Conservation (phyloP, 1,284 basidiomycete species). For the Tilletia setariae region DNA sequence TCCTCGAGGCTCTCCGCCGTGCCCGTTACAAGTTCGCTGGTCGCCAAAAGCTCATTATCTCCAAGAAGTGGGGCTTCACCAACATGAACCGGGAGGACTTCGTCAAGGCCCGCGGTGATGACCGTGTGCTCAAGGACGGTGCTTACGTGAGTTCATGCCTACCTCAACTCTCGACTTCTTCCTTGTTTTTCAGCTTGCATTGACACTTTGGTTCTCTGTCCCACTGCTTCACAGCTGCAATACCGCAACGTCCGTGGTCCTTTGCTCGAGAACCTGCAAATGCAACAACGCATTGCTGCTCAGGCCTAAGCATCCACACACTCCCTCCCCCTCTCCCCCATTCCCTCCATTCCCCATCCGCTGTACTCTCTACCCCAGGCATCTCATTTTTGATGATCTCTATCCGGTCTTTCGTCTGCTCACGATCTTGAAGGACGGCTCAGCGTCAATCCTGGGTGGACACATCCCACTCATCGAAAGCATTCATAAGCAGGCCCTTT, state of each 20-base stretch:
- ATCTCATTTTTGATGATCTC: too few relatives aligned
- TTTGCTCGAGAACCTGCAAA: conserved; percentile 49
- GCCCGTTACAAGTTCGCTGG: conserved; percentile 99
- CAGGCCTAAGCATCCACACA: conserved; percentile 20
- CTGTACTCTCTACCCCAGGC: background rate
- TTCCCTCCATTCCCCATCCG: background rate
- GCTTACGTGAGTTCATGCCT: conserved; percentile 59
- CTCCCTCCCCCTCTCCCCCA: background rate
- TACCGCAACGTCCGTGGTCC: conserved; percentile 53
- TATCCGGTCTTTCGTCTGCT: too few relatives aligned
- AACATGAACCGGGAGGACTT: conserved; percentile 89
- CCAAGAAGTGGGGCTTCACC: conserved; percentile 74
- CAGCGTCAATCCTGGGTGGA: too few relatives aligned
- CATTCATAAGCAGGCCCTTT: too few relatives aligned
- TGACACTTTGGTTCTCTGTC: background rate
- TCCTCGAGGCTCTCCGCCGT: conserved; percentile 80
- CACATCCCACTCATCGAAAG: too few relatives aligned
- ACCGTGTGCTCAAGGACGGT: conserved; percentile 52
- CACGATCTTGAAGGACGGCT: too few relatives aligned
- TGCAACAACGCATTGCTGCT: conserved; percentile 50
- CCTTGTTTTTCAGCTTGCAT: background rate
- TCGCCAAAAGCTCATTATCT: conserved; percentile 95
- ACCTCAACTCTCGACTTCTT: conserved; percentile 53
- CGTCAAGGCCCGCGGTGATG: conserved; percentile 76
- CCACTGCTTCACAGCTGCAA: conserved; percentile 28